Conservation (phyloP, 495 filamentous ascomycete genomes). For the Penicillium goetzii region DNA sequence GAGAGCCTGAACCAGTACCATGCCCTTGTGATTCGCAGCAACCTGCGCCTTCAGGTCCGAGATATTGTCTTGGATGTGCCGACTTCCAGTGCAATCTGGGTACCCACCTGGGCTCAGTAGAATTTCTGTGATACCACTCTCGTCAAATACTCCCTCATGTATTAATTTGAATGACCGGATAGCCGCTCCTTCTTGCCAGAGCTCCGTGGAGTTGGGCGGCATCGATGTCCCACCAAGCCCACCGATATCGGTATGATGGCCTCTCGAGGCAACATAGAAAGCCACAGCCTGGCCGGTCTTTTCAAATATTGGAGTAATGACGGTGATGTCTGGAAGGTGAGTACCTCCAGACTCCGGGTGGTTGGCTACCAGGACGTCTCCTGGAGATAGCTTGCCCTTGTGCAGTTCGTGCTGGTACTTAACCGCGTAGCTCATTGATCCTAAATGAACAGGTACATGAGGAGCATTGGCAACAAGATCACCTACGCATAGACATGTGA, state of each 20-base stretch:
- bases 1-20: constrained; percentile 76
- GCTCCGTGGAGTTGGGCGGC: constrained; percentile 85
- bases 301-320: constrained; percentile 83
- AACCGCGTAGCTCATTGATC: constrained; percentile 88
- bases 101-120: constrained; percentile 76
- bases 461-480: constrained; percentile 81
- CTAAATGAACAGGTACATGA: constrained; percentile 84
- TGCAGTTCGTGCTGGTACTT: constrained; percentile 75
- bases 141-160: constrained; percentile 80
- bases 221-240: constrained; percentile 91
- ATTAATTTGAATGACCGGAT: constrained; percentile 89
- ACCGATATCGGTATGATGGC: constrained; percentile 81
- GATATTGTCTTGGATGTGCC: constrained; percentile 86
- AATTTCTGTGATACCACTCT: constrained; percentile 74
- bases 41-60: constrained; percentile 92
- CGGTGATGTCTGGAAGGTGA: constrained; percentile 85
- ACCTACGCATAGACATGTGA: too few relatives aligned
- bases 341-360: constrained; percentile 82
- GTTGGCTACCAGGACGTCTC: constrained; percentile 90
- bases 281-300: too few relatives aligned
- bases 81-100: constrained; percentile 82
- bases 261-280: constrained; percentile 92
- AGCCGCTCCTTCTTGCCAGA: constrained; percentile 87
- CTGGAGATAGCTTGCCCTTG: constrained; percentile 82
- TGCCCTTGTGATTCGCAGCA: constrained; percentile 93